Conservation (phyloP, 2,329 filamentous ascomycete species). For the Cordyceps militaris region DNA sequence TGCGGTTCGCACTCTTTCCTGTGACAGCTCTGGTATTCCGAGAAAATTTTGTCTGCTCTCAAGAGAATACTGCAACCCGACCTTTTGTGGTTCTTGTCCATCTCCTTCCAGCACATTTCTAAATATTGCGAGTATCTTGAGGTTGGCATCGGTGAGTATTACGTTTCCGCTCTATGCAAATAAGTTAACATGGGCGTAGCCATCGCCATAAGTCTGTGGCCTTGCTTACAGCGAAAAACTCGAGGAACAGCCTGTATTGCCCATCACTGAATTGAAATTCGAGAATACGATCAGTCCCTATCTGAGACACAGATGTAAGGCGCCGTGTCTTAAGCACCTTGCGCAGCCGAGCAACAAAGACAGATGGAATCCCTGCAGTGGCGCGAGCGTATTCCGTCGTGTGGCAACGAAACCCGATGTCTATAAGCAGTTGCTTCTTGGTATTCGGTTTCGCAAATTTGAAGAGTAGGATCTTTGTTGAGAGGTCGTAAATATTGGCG, state of each 20-base stretch:
- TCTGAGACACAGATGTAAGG: conserved; percentile 71
- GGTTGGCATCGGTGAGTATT: conserved; percentile 77
- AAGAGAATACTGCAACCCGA: conserved; percentile 72
- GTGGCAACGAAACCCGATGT: conserved; percentile 94
- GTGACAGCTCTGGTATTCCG: conserved; percentile 68
- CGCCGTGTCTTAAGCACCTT: conserved; percentile 84
- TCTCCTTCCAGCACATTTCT: conserved; percentile 74
- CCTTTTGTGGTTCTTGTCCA: conserved; percentile 73
- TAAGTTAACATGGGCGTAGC: neutral
- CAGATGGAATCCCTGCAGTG: conserved; percentile 74
- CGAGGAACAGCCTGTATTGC: conserved; percentile 76
- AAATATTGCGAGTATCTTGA: conserved; percentile 74
- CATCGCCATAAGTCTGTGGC: conserved; percentile 12
- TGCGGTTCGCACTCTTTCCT: conserved; percentile 62
- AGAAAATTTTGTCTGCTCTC: conserved; percentile 77
- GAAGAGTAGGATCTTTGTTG: conserved; percentile 88
- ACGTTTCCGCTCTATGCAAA: conserved; percentile 71
- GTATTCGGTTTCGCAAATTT: conserved; percentile 89
- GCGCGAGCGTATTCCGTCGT: conserved; percentile 85
- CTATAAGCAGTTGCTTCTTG: conserved; percentile 84
- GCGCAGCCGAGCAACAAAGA: conserved; percentile 76
- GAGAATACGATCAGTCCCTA: conserved; percentile 89
- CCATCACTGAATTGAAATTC: conserved; percentile 92
- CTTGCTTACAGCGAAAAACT: conserved; percentile 70
- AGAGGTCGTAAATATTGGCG: conserved; percentile 93